These are phyloP conservation scores for Neocucurbitaria cava DNA, from an alignment of 2,329 filamentous ascomycete genomes.

Conservation along the genomic window DNA sequence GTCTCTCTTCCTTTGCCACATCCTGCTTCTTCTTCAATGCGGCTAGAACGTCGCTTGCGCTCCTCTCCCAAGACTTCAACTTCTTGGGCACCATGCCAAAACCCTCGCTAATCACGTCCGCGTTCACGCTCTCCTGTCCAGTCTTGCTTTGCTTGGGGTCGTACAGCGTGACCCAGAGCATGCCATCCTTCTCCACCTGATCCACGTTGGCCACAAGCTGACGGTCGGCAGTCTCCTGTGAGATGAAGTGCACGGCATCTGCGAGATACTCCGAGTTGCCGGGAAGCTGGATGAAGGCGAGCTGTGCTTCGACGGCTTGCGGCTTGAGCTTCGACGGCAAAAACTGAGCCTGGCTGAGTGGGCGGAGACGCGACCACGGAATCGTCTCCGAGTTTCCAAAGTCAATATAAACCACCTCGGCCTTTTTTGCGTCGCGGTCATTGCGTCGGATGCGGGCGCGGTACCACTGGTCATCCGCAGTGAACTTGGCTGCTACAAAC, in stretches of 20 bases:
- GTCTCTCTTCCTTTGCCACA: conserved; percentile 78
- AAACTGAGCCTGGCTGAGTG: conserved; percentile 83
- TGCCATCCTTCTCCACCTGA: conserved; percentile 79
- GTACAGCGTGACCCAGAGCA: conserved; percentile 86
- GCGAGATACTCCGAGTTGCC: conserved; percentile 76
- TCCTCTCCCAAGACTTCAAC: conserved; percentile 88
- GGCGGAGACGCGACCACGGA: conserved; percentile 81
- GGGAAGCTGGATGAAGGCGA: conserved; percentile 90
- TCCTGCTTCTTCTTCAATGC: conserved; percentile 76
- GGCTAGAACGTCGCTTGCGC: conserved; percentile 73
- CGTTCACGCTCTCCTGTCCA: conserved; percentile 83
- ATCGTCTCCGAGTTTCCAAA: conserved; percentile 94
- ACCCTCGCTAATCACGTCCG: conserved; percentile 82
- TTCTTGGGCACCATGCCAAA: conserved; percentile 92
- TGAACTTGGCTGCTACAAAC: conserved; percentile 89
- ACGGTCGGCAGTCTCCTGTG: conserved; percentile 75
- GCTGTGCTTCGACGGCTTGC: conserved; percentile 84
- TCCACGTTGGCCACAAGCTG: conserved; percentile 92
- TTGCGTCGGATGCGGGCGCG: conserved; percentile 89
- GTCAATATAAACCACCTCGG: conserved; percentile 93
- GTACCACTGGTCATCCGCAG: conserved; percentile 91
- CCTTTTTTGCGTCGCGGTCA: conserved; percentile 83
- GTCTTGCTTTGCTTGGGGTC: conserved; percentile 71
- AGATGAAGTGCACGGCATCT: conserved; percentile 79
- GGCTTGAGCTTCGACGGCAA: conserved; percentile 75